Conservation (phyloP, 1,284 basidiomycete genomes). For the Cryptococcus jaspeensis region DNA sequence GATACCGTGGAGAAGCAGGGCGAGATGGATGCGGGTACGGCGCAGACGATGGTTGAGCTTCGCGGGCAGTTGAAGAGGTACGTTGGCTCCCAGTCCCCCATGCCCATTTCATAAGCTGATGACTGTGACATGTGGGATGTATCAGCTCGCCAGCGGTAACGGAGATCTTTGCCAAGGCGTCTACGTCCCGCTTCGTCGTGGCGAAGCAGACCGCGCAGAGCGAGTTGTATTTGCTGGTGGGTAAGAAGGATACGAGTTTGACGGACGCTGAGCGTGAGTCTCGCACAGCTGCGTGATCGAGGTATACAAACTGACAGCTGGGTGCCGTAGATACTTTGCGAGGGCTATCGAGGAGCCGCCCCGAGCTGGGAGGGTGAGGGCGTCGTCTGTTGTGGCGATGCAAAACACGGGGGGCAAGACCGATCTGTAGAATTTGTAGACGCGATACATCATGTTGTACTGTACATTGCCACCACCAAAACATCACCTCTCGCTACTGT, state of each 20-base stretch:
- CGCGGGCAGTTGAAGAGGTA: slow-evolving; percentile 17
- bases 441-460: no score
- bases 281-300: not conserved
- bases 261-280: slow-evolving; percentile 43
- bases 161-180: slow-evolving; percentile 30
- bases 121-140: not conserved
- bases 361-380: not conserved
- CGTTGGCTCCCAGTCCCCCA: not conserved
- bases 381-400: no score
- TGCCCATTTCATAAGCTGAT: not conserved
- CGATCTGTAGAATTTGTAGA: no score
- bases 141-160: slow-evolving; percentile 11
- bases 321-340: not conserved
- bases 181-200: slow-evolving; percentile 24
- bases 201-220: slow-evolving; percentile 17
- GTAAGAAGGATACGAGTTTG: slow-evolving; percentile 35
- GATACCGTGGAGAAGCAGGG: not conserved
- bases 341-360: not conserved
- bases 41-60: slow-evolving; percentile 14
- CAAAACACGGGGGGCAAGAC: no score
- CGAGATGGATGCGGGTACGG: slow-evolving; percentile 14
- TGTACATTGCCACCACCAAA: no score
- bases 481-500: no score
- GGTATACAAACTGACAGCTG: no score
- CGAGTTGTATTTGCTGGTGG: slow-evolving; percentile 34